These are phyloP conservation scores for Colletotrichum scovillei DNA, from an alignment of 2,329 filamentous ascomycete species.

Conservation along the genomic window DNA sequence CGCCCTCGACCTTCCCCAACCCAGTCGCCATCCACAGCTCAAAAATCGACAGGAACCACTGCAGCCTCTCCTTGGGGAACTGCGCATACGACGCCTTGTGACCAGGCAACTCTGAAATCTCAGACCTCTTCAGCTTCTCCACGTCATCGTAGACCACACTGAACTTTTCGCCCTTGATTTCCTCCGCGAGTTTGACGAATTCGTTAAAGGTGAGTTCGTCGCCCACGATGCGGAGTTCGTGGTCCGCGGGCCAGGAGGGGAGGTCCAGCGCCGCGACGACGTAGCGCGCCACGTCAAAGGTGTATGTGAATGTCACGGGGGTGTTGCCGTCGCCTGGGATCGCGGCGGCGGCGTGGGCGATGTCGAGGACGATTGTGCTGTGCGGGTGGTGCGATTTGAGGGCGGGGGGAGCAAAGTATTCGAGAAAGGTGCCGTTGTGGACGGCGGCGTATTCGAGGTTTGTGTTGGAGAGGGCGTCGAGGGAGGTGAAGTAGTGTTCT, in stretches of 20 bases:
- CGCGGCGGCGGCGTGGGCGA: slow-evolving; percentile 54
- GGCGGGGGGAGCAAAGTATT: slow-evolving; percentile 55
- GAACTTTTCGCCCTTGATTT: slow-evolving; percentile 49
- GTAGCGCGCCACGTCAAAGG: slow-evolving; percentile 59
- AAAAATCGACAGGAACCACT: slow-evolving; percentile 38
- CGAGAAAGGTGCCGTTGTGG: slow-evolving; percentile 56
- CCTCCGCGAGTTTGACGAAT: slow-evolving; percentile 49
- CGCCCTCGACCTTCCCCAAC: slow-evolving; percentile 32
- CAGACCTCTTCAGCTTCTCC: slow-evolving; percentile 44
- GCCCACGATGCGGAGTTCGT: slow-evolving; percentile 45
- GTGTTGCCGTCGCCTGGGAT: slow-evolving; percentile 60
- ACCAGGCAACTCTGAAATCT: slow-evolving; percentile 46
- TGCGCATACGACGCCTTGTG: slow-evolving; percentile 25
- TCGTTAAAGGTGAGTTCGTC: slow-evolving; percentile 57
- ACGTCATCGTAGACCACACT: slow-evolving; percentile 46
- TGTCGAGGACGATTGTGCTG: slow-evolving; percentile 55
- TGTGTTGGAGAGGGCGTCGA: not conserved
- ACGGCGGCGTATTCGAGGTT: slow-evolving; percentile 51
- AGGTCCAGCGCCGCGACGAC: slow-evolving; percentile 53
- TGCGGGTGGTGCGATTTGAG: slow-evolving; percentile 51
- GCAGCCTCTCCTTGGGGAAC: slow-evolving; percentile 37
- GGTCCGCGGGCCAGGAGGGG: slow-evolving; percentile 54
- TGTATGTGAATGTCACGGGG: slow-evolving; percentile 58
- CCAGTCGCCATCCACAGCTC: slow-evolving; percentile 37
- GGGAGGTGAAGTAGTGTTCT: slow-evolving; percentile 13